These are phyloP conservation scores for Penicillium sp. DNA, from an alignment of 2,329 filamentous ascomycete genomes.

Conservation along the genomic window DNA sequence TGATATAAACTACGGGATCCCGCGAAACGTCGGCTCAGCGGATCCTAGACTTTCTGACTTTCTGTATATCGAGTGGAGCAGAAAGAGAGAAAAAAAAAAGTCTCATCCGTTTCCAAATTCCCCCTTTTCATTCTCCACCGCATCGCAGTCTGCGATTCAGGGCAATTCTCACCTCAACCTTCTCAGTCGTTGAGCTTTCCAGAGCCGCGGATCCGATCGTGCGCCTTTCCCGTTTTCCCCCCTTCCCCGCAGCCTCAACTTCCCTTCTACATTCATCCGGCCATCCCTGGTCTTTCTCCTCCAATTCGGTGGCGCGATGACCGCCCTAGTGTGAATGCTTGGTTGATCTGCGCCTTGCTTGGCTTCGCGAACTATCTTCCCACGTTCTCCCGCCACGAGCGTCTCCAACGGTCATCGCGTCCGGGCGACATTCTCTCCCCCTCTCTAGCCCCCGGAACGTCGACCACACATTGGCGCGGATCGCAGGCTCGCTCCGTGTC, in stretches of 20 bases:
- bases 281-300: constrained; percentile 7
- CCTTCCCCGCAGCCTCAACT: constrained; percentile 1
- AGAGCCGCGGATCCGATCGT: constrained; percentile 1
- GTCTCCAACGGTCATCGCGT: constrained; percentile 18
- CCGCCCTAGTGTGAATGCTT: constrained; percentile 23
- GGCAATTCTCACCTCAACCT: too few species aligned
- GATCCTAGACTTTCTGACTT: not conserved
- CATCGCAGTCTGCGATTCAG: too few species aligned
- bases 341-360: constrained; percentile 30
- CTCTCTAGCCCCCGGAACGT: constrained; percentile 9
- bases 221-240: constrained; percentile 4
- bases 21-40: too few species aligned
- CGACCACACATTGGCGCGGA: constrained; percentile 3
- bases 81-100: not conserved
- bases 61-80: constrained; percentile 3
- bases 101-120: constrained; percentile 4
- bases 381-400: constrained; percentile 29
- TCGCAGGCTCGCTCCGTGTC: not conserved
- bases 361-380: constrained; percentile 18
- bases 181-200: not conserved
- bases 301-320: constrained; percentile 25
- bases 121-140: constrained; percentile 1
- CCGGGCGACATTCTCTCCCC: constrained; percentile 8
- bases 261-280: not conserved
- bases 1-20: too few species aligned